A percentile compares a stretch with the other conserved stretches of the same genome.
These are phyloP conservation scores for Alternaria sp. DNA, from an alignment of 2,329 filamentous ascomycete species.

Conservation along the genomic window DNA sequence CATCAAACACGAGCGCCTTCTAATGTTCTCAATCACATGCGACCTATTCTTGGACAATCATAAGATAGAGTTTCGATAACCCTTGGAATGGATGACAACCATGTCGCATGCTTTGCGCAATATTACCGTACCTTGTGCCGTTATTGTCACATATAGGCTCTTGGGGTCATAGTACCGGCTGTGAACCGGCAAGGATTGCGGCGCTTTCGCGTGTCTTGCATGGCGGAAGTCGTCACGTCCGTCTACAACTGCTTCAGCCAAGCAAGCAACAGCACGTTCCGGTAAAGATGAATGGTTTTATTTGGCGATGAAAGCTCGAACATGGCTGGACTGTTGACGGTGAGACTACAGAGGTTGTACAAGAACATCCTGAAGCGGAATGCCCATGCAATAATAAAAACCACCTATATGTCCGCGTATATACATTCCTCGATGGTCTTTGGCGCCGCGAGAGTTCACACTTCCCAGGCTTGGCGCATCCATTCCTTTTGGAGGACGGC, in stretches of 20 bases:
- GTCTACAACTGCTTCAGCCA: background rate
- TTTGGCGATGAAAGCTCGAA: background rate
- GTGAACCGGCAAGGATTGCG: slow-evolving; percentile 5
- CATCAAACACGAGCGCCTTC: slow-evolving; percentile 7
- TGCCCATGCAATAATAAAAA: background rate
- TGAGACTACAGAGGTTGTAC: background rate
- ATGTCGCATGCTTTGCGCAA: slow-evolving; percentile 13
- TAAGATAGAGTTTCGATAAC: slow-evolving; percentile 9
- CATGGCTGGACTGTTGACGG: background rate
- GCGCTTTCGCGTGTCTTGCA: slow-evolving; percentile 1
- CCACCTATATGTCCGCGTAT: background rate
- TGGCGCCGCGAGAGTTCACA: background rate
- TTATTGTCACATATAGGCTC: slow-evolving; percentile 36
- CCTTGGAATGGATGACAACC: slow-evolving; percentile 5
- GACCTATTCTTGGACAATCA: slow-evolving; percentile 32
- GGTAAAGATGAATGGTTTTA: background rate
- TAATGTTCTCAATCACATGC: background rate
- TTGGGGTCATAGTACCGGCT: slow-evolving; percentile 19
- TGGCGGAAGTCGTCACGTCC: background rate
- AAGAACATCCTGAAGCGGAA: background rate
- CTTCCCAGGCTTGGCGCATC: background rate
- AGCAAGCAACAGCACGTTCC: background rate
- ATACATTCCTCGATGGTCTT: background rate
- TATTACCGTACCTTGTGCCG: slow-evolving; percentile 18
- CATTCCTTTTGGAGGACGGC: background rate